phyloP scores from a whole-genome alignment of 2,329 filamentous ascomycete genomes.

The Fusarium sororula region DNA sequence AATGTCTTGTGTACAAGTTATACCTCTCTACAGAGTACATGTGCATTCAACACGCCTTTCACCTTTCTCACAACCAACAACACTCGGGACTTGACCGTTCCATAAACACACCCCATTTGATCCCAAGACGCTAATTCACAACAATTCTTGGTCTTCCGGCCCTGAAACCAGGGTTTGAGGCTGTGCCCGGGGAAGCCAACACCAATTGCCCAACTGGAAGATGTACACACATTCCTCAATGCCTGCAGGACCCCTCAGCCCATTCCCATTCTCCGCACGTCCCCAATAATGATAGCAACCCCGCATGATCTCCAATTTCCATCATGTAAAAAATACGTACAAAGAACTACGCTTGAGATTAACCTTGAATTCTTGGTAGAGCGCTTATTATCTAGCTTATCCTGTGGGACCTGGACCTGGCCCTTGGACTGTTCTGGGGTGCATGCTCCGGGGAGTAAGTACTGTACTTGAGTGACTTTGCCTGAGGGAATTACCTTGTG shows the following conservation, averaged over 20 bases:
- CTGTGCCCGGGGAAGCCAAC: neutral
- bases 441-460: constrained; percentile 25
- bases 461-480: constrained; percentile 30
- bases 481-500: neutral
- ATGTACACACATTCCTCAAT: neutral
- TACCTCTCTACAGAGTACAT: neutral
- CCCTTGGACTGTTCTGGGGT: constrained; percentile 16
- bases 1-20: neutral
- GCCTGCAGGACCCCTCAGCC: neutral
- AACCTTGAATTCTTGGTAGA: constrained; percentile 14
- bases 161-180: neutral
- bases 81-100: constrained; percentile 8
- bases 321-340: constrained; percentile 41
- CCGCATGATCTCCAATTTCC: constrained; percentile 37
- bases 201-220: neutral
- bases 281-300: constrained; percentile 23
- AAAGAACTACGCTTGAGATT: constrained; percentile 24
- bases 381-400: constrained; percentile 14
- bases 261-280: constrained; percentile 24
- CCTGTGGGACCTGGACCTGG: constrained; percentile 1
- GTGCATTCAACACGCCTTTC: neutral
- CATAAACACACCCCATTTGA: neutral
- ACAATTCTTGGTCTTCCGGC: neutral
- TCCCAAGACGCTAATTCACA: neutral
- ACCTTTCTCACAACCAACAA: neutral